Evolutionary conservation across 176 grass and related monocot genomes (phyloP).

Genomic region (Canna indica): DNA sequence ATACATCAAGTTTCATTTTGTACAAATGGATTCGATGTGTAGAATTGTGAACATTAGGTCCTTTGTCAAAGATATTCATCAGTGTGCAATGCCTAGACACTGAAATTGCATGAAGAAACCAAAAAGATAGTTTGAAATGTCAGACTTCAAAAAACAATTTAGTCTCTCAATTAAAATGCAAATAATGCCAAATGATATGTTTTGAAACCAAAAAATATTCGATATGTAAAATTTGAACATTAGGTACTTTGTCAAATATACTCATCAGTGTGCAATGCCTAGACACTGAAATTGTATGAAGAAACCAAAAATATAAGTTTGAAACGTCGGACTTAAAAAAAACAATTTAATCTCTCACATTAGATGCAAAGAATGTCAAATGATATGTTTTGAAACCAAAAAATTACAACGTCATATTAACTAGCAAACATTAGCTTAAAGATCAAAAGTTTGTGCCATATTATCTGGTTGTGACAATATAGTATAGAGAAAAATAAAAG

Average conservation of each 20-base stretch:
- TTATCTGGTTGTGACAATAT: too few relatives aligned
- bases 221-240: too few relatives aligned
- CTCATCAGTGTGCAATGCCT: slow-evolving; percentile 80
- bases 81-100: slow-evolving; percentile 87
- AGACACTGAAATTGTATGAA: slow-evolving; percentile 45
- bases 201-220: background rate
- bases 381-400: background rate
- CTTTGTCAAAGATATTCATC: too few relatives aligned
- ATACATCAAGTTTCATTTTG: too few relatives aligned
- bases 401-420: background rate
- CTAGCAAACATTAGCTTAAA: background rate
- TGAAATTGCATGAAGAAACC: slow-evolving; percentile 20
- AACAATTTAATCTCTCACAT: background rate
- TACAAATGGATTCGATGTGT: too few relatives aligned
- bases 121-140: background rate
- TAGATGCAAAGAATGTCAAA: background rate
- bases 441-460: background rate
- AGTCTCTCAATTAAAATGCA: background rate
- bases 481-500: too few relatives aligned
- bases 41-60: too few relatives aligned
- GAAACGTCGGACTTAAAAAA: background rate
- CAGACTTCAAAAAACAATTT: background rate
- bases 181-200: background rate
- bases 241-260: slow-evolving; percentile 74
- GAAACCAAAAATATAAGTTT: background rate